Evolutionary conservation across 2,329 filamentous ascomycete genomes (phyloP).

Genomic region (Trematosphaeria pertusa): DNA sequence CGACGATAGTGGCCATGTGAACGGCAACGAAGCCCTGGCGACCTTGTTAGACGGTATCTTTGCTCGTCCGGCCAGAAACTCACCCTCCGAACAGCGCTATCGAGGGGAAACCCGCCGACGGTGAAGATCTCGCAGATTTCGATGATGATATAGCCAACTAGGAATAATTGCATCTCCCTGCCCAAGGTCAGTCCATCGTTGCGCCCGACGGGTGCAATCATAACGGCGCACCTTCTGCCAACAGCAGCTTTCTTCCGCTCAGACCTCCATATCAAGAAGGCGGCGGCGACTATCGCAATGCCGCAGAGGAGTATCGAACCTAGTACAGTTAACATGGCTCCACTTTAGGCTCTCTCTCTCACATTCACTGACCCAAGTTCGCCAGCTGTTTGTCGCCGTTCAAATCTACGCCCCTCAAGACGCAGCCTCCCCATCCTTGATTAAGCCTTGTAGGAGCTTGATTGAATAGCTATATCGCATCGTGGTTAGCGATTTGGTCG

Average conservation of each 20-base stretch:
- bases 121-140: constrained; percentile 97
- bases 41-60: constrained; percentile 13
- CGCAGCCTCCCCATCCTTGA: constrained; percentile 71
- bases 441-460: constrained; percentile 65
- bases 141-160: constrained; percentile 83
- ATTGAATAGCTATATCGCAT: constrained; percentile 67
- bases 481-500: constrained; percentile 36
- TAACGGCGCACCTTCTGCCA: constrained; percentile 74
- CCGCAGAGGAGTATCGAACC: constrained; percentile 87
- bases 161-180: constrained; percentile 96
- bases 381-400: constrained; percentile 71
- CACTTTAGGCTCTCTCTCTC: constrained; percentile 10
- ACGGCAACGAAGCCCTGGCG: constrained; percentile 82
- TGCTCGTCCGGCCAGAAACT: constrained; percentile 40
- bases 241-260: constrained; percentile 93
- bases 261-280: constrained; percentile 77
- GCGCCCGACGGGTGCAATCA: background rate
- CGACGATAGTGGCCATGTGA: constrained; percentile 87
- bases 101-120: constrained; percentile 84
- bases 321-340: constrained; percentile 48
- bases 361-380: constrained; percentile 75
- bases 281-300: constrained; percentile 73
- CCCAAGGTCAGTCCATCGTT: constrained; percentile 27
- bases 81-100: constrained; percentile 74
- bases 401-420: constrained; percentile 76